Conservation (phyloP, 1,284 basidiomycete species). For the Albatrellus sp. region DNA sequence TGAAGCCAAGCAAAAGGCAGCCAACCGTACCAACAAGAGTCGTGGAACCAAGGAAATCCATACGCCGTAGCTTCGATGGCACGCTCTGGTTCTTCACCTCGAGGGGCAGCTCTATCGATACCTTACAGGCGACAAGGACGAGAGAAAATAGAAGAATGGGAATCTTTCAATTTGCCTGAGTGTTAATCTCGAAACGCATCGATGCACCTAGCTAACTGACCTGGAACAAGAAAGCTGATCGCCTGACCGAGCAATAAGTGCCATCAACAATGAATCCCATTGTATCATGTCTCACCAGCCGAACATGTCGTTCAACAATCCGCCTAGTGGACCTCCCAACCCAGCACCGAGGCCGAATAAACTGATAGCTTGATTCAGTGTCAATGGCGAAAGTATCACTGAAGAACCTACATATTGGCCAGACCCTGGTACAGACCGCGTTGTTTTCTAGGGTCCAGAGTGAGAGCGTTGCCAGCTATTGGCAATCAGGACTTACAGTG, state of each 20-base stretch:
- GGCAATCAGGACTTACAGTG: constrained; percentile 42
- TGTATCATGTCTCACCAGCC: constrained; percentile 52
- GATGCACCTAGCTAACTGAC: constrained; percentile 20
- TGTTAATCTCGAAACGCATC: constrained; percentile 4
- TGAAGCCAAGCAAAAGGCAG: constrained; percentile 63
- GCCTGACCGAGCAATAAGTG: constrained; percentile 29
- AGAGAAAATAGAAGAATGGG: constrained; percentile 65
- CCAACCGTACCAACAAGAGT: constrained; percentile 70
- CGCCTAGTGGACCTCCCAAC: constrained; percentile 83
- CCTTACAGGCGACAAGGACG: constrained; percentile 57
- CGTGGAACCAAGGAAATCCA: constrained; percentile 74
- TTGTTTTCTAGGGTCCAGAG: constrained; percentile 43
- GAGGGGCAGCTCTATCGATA: constrained; percentile 54
- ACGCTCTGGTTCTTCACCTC: constrained; percentile 46
- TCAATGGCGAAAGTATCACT: constrained; percentile 1
- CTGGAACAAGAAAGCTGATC: constrained; percentile 57
- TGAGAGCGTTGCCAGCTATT: constrained; percentile 10
- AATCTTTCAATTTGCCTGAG: constrained; percentile 30
- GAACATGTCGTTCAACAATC: constrained; percentile 72
- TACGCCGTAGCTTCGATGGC: constrained; percentile 57
- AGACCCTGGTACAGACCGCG: constrained; percentile 84
- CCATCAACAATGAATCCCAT: constrained; percentile 2
- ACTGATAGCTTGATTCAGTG: constrained; percentile 23
- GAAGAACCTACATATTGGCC: constrained; percentile 60
- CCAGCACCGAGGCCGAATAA: constrained; percentile 68